phyloP scores from a whole-genome alignment of 2,329 filamentous ascomycete genomes.

The Penicillium sp. region DNA sequence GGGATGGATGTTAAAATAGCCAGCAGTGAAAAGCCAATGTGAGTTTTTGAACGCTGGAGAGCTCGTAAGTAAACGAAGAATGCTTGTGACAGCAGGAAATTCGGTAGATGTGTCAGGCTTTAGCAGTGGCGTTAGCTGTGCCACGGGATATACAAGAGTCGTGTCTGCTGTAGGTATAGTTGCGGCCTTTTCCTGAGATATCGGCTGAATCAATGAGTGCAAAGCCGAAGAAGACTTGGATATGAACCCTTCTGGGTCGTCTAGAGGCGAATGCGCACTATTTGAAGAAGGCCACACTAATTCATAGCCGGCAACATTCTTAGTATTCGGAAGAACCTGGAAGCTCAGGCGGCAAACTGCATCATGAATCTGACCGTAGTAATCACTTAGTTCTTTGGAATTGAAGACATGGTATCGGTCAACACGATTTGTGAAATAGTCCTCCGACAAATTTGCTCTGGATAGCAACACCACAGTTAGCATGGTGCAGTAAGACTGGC shows the following conservation, averaged over 20 bases:
- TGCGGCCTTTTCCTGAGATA: constrained; percentile 27
- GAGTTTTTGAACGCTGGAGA: constrained; percentile 61
- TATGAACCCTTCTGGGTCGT: constrained; percentile 66
- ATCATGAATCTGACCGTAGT: constrained; percentile 74
- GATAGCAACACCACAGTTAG: constrained; percentile 11
- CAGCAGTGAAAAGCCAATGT: constrained; percentile 93
- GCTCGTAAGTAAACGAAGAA: constrained; percentile 65
- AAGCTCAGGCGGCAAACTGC: constrained; percentile 80
- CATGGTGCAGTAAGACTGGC: not conserved
- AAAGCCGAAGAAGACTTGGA: constrained; percentile 64
- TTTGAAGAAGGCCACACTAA: constrained; percentile 73
- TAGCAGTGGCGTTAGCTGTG: constrained; percentile 83
- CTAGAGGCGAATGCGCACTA: constrained; percentile 68
- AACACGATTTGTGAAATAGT: constrained; percentile 95
- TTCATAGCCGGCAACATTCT: constrained; percentile 46
- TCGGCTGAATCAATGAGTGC: constrained; percentile 60
- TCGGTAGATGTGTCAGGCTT: constrained; percentile 80
- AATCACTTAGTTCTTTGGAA: constrained; percentile 72
- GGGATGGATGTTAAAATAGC: constrained; percentile 96
- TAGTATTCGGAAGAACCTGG: constrained; percentile 59
- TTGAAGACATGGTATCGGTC: constrained; percentile 92
- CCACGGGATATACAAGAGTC: constrained; percentile 79
- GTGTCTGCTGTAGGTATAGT: constrained; percentile 44
- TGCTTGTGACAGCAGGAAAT: constrained; percentile 70
- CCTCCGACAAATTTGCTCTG: constrained; percentile 79